Base-by-base conservation (phyloP, 106 monocot genomes). In the Iris macrosiphon region DNA sequence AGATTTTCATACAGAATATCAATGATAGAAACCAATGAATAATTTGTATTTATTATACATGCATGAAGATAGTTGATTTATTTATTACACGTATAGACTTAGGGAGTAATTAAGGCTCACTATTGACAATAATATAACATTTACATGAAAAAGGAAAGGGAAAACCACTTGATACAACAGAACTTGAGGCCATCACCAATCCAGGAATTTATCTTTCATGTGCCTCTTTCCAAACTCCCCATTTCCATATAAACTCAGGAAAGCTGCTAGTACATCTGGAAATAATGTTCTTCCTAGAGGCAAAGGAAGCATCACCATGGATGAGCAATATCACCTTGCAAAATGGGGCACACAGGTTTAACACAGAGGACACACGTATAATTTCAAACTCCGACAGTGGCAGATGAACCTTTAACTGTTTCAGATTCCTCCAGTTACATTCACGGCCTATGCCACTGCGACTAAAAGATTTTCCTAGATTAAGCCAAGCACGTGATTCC, bases 291-390 rank as follows among this genome's bases (percentile, higher is more conserved):
- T 51, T 56, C 20, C 31, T 65, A 13, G 22, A 41, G 19, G 15
- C 26, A n/a, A 18, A 18, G 30, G 32, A 9, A n/a, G 55, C 55
- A 31, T 65, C 54, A 1, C 11, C 41, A 50, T 55, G 65, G 17
- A 70, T 41, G 44, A 74, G 44, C 32, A 80, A 29, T 30, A 45
- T 38, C 40, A 70, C 75, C 49, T 80, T 49, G 45, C 70, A 69
- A 7, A 16, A 62, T n/a, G 48, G 59, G 1, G 22, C 10, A 33
- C 74, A 74, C 5, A 34, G 22, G 1, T 51, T 65, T 0, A 79
- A 48, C 60, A 65, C 23, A 19, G 10, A 23, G 2, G 43, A 42
- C 4, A 70, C 2, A 24, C 55, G 40, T 12, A 23, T 4, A 33
- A 57, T 15, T 32, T 53, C 34, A 11, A 20, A 21, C 7, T 49